Conservation (phyloP, 176 grass and related monocot species). For the Bonia amplexicaulis region DNA sequence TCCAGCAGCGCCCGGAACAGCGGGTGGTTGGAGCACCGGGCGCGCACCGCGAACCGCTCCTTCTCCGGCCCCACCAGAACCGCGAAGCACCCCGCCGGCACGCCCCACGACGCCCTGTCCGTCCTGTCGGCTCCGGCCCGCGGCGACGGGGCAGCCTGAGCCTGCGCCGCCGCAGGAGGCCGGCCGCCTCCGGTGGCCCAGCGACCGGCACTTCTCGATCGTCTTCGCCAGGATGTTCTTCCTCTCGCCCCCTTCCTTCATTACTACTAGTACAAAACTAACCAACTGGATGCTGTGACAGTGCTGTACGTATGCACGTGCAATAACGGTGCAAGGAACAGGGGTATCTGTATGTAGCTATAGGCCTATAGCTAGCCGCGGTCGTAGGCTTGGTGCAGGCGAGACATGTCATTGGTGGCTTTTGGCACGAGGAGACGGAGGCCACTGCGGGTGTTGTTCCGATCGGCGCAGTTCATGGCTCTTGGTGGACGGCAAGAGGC, state of each 20-base stretch:
- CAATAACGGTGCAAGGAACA: neutral
- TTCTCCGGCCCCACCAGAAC: slow-evolving; percentile 70
- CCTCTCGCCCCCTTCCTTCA: slow-evolving; percentile 40
- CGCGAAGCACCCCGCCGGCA: slow-evolving; percentile 62
- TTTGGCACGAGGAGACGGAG: slow-evolving; percentile 27
- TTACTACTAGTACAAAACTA: neutral
- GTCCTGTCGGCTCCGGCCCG: neutral
- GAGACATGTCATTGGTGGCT: slow-evolving; percentile 37
- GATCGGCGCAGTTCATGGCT: slow-evolving; percentile 12
- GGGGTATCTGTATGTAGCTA: neutral
- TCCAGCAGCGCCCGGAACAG: slow-evolving; percentile 59
- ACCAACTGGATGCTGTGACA: neutral
- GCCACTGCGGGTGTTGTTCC: neutral
- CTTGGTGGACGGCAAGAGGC: slow-evolving; percentile 13
- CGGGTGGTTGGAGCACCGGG: slow-evolving; percentile 62
- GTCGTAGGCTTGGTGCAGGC: slow-evolving; percentile 41
- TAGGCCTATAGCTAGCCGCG: slow-evolving; percentile 45
- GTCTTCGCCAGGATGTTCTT: slow-evolving; percentile 45
- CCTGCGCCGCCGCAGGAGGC: neutral
- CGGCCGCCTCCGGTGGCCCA: slow-evolving; percentile 13
- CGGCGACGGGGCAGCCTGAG: neutral
- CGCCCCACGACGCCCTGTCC: neutral
- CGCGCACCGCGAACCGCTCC: slow-evolving; percentile 67
- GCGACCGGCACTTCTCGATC: slow-evolving; percentile 28
- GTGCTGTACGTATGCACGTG: neutral